Evolutionary conservation across 2,329 filamentous ascomycete genomes (phyloP).

Genomic region (Alternaria atra): DNA sequence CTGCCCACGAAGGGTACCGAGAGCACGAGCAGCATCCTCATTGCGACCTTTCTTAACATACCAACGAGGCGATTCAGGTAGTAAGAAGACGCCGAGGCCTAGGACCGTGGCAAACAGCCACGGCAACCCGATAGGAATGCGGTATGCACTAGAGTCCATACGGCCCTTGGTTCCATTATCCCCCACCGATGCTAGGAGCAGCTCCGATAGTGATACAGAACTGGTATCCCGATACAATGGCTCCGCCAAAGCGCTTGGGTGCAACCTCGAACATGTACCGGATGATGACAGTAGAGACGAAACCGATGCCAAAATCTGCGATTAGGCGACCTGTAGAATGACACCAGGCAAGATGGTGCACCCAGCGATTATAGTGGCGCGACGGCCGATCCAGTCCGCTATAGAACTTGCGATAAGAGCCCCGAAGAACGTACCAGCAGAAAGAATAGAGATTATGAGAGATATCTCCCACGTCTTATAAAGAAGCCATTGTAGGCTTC

Average conservation of each 20-base stretch:
- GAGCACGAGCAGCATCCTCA: conserved; percentile 68
- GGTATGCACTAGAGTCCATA: conserved; percentile 69
- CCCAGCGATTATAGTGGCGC: conserved; percentile 64
- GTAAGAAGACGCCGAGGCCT: conserved; percentile 73
- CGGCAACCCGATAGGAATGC: conserved; percentile 82
- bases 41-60: conserved; percentile 81
- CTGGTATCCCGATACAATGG: conserved; percentile 79
- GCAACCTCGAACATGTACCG: conserved; percentile 87
- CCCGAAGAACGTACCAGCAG: conserved; percentile 81
- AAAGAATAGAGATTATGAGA: conserved; percentile 82
- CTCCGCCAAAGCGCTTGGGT: conserved; percentile 76
- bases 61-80: conserved; percentile 87
- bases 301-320: conserved; percentile 52
- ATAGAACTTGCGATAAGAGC: conserved; percentile 72
- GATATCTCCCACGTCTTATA: conserved; percentile 65
- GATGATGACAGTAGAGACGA: conserved; percentile 55
- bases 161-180: conserved; percentile 74
- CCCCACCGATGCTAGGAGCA: conserved; percentile 77
- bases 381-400: conserved; percentile 76
- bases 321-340: conserved; percentile 50
- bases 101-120: conserved; percentile 83
- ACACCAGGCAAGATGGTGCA: conserved; percentile 51
- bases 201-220: conserved; percentile 83
- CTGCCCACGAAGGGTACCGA: conserved; percentile 78
- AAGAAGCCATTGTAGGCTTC: conserved; percentile 59